Evolutionary conservation across 805 yeast genomes (phyloP).

Genomic region (Alloascoidea hylecoeti): DNA sequence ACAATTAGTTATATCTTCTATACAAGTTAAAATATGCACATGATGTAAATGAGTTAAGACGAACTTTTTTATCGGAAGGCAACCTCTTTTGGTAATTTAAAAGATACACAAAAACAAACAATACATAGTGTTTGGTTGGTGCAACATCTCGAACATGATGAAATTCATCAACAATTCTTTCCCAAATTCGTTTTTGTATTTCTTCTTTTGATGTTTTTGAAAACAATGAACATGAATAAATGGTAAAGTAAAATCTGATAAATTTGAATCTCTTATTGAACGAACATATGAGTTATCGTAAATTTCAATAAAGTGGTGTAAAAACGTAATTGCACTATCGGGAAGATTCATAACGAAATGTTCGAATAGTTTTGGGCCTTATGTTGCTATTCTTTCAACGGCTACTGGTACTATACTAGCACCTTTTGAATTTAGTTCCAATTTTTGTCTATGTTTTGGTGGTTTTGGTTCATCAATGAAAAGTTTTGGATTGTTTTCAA

Average conservation of each 20-base stretch:
- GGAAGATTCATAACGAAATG: conserved; percentile 95
- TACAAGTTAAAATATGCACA: too few species aligned
- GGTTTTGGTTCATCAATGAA: too few species aligned
- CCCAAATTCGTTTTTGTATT: conserved; percentile 49
- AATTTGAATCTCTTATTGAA: conserved; percentile 17
- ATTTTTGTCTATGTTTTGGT: too few species aligned
- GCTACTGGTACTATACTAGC: too few species aligned
- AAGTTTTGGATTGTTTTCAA: too few species aligned
- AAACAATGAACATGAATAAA: conserved; percentile 82
- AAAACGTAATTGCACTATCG: conserved; percentile 76
- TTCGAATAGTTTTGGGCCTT: conserved; percentile 36
- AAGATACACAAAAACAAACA: conserved; percentile 81
- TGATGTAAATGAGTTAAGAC: too few species aligned
- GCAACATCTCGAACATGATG: conserved; percentile 91
- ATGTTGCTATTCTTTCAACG: too few species aligned
- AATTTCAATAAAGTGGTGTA: conserved; percentile 66
- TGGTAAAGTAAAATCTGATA: conserved; percentile 49
- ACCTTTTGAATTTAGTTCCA: too few species aligned
- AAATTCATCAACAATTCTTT: conserved; percentile 38
- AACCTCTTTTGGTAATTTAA: conserved; percentile 27
- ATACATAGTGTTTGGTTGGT: conserved; percentile 93
- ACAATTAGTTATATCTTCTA: too few species aligned
- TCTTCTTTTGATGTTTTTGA: conserved; percentile 67
- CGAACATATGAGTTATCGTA: conserved; percentile 23
- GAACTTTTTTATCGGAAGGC: conserved; percentile 1